phyloP scores from a whole-genome alignment of 2,329 filamentous ascomycete species.

The Passalora sequoiae region DNA sequence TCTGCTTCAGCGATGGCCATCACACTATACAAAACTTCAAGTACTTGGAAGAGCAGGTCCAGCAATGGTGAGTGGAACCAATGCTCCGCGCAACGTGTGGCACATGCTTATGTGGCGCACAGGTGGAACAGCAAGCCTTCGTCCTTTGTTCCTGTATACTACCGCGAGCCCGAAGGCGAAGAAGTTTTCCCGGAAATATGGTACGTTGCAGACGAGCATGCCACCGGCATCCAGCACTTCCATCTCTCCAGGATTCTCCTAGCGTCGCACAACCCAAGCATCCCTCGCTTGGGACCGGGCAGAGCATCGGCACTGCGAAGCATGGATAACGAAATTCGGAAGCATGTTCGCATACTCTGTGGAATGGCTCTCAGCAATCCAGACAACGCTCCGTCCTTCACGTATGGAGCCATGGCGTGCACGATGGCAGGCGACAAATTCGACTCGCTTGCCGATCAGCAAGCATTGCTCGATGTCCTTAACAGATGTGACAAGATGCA shows the following conservation, averaged over 20 bases:
- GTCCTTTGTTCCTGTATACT: constrained; percentile 54
- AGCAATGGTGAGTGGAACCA: constrained; percentile 2
- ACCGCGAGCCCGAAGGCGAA: constrained; percentile 36
- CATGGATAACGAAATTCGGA: constrained; percentile 43
- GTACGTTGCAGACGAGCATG: constrained; percentile 54
- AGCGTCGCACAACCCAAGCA: constrained; percentile 51
- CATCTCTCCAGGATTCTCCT: constrained; percentile 56
- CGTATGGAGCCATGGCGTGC: constrained; percentile 37
- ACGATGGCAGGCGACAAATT: constrained; percentile 47
- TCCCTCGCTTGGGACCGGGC: constrained; percentile 46
- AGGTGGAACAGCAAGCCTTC: constrained; percentile 48
- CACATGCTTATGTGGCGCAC: constrained; percentile 17
- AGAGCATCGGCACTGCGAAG: constrained; percentile 37
- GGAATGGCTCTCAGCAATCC: constrained; percentile 56
- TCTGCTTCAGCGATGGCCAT: constrained; percentile 50
- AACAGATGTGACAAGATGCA: constrained; percentile 5
- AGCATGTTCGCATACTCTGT: constrained; percentile 51
- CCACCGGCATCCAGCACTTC: constrained; percentile 57
- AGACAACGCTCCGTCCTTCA: constrained; percentile 50
- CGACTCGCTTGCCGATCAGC: constrained; percentile 30
- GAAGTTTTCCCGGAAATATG: constrained; percentile 55
- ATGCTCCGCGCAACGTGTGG: background rate
- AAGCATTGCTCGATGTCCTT: constrained; percentile 38
- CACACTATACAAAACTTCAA: constrained; percentile 37
- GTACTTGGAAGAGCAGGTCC: constrained; percentile 43